These are phyloP conservation scores for Alternaria viburni DNA, from an alignment of 2,329 filamentous ascomycete species.

Conservation along the genomic window DNA sequence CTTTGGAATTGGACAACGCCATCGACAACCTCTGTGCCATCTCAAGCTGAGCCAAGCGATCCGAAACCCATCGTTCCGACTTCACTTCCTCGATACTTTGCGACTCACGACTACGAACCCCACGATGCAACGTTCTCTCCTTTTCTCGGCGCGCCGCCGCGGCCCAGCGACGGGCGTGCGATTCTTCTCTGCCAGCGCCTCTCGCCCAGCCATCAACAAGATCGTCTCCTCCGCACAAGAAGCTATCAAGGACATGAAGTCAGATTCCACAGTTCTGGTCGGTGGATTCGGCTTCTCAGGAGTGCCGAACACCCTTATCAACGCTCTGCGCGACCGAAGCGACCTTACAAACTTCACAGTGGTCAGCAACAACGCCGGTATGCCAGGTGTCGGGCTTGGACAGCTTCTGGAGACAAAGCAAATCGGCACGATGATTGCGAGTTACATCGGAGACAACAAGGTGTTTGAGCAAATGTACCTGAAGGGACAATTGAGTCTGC, in stretches of 20 bases:
- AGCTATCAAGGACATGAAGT: constrained; percentile 49
- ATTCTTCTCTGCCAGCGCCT: constrained; percentile 43
- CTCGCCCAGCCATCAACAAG: constrained; percentile 47
- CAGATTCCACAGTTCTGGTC: constrained; percentile 45
- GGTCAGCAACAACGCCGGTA: constrained; percentile 81
- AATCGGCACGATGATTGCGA: constrained; percentile 73
- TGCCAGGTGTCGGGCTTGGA: constrained; percentile 72
- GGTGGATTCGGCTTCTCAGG: constrained; percentile 50
- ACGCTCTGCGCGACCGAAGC: constrained; percentile 45
- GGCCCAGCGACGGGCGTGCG: constrained; percentile 34
- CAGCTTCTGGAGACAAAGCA: constrained; percentile 73
- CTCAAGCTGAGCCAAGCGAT: no score
- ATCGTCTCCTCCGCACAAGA: constrained; percentile 48
- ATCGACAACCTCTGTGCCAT: neutral
- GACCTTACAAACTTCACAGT: constrained; percentile 64
- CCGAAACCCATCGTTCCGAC: neutral
- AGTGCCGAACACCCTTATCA: constrained; percentile 50
- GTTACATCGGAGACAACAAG: constrained; percentile 80
- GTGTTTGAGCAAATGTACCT: constrained; percentile 76
- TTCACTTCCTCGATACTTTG: neutral
- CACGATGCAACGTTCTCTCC: constrained; percentile 45
- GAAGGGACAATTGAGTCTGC: constrained; percentile 74
- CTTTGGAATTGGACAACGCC: neutral
- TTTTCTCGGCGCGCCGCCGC: constrained; percentile 42
- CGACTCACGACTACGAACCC: neutral